phyloP scores from a whole-genome alignment of 768 basidiomycete genomes.

The Omphalotus guepiniiformis region DNA sequence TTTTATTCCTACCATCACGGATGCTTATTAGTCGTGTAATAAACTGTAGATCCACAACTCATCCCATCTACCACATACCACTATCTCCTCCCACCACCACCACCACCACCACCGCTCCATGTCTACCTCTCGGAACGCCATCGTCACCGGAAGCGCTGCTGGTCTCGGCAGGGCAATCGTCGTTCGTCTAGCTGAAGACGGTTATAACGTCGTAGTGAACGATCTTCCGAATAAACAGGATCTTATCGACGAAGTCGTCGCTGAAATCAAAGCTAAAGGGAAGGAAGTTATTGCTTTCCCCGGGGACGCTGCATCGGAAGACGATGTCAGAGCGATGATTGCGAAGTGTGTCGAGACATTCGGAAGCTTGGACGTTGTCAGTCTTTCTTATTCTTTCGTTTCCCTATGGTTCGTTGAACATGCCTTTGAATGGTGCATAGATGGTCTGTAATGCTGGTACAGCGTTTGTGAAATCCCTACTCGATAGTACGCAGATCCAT shows the following conservation, averaged over 20 bases:
- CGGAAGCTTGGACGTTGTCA: constrained; percentile 25
- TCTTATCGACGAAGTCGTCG: constrained; percentile 17
- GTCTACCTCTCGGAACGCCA: no score
- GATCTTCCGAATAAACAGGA: constrained; percentile 22
- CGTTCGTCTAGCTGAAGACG: constrained; percentile 28
- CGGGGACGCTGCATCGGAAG: constrained; percentile 24
- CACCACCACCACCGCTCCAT: no score
- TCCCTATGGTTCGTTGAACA: not conserved
- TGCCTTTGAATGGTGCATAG: constrained; percentile 14
- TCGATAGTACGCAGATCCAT: constrained; percentile 15
- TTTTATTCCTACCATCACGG: no score
- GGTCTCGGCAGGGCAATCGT: constrained; percentile 31
- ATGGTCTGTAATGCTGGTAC: constrained; percentile 34
- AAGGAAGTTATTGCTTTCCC: constrained; percentile 17
- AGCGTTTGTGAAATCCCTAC: constrained; percentile 8
- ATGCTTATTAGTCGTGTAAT: no score
- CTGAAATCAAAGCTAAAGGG: constrained; percentile 21
- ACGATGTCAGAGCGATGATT: constrained; percentile 25
- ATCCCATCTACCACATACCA: no score
- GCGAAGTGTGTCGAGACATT: constrained; percentile 16
- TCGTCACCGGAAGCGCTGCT: constrained; percentile 30
- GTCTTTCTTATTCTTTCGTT: not conserved
- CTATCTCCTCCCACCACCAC: no score
- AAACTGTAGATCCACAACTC: no score
- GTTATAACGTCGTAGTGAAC: constrained; percentile 25